Evolutionary conservation across 768 basidiomycete genomes (phyloP).

Genomic region (Podaxis sp.): DNA sequence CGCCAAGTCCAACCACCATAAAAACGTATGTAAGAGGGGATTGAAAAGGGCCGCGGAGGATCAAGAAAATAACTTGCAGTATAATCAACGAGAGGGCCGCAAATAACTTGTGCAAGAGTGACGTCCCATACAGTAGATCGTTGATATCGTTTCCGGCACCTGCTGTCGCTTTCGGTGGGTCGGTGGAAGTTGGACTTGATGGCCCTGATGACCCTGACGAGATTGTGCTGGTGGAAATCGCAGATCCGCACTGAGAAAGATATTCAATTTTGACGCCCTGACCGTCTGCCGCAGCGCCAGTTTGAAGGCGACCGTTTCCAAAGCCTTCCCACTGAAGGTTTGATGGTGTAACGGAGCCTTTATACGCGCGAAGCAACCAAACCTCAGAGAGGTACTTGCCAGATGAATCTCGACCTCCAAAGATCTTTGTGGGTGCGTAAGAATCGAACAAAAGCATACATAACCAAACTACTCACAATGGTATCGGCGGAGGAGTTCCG

Average conservation of each 20-base stretch:
- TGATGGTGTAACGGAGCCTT: conserved; percentile 54
- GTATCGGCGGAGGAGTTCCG: conserved; percentile 57
- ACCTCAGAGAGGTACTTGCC: conserved; percentile 72
- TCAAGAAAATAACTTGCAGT: conserved; percentile 32
- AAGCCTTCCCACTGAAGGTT: conserved; percentile 61
- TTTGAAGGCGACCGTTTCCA: conserved; percentile 58
- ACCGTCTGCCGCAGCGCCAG: conserved; percentile 64
- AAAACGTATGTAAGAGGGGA: conserved; percentile 27
- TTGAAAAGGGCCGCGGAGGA: conserved; percentile 28
- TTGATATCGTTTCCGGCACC: background rate
- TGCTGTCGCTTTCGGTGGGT: conserved; percentile 1
- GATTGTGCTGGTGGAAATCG: conserved; percentile 22
- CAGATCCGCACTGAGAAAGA: conserved; percentile 56
- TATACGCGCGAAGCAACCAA: conserved; percentile 77
- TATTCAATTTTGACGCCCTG: conserved; percentile 63
- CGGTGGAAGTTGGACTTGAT: conserved; percentile 21
- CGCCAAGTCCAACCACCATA: conserved; percentile 32
- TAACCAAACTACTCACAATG: conserved; percentile 38
- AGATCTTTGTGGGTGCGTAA: conserved; percentile 40
- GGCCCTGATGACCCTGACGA: conserved; percentile 23
- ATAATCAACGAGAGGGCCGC: conserved; percentile 43
- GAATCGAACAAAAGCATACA: background rate
- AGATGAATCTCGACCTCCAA: conserved; percentile 67
- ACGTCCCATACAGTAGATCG: conserved; percentile 29
- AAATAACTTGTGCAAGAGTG: conserved; percentile 42